A percentile compares a stretch with the other conserved stretches of the same genome.
Evolutionary conservation across 2,329 filamentous ascomycete genomes (phyloP).

Genomic region (Alternaria dauci): DNA sequence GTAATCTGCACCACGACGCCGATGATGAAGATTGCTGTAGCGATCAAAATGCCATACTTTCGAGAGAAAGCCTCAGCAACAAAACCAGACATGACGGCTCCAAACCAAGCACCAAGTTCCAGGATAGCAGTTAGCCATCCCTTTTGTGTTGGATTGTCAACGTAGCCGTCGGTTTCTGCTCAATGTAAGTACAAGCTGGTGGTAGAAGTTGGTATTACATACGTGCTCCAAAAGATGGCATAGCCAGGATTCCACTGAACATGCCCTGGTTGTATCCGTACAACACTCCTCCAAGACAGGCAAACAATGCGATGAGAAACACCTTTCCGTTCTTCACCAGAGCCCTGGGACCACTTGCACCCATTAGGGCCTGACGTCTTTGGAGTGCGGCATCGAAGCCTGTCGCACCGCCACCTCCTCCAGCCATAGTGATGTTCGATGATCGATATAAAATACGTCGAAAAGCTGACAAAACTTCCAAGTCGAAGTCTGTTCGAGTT

Average conservation of each 20-base stretch:
- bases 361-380: slow-evolving; percentile 35
- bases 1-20: slow-evolving; percentile 75
- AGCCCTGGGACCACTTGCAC: slow-evolving; percentile 55
- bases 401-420: slow-evolving; percentile 27
- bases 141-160: slow-evolving; percentile 52
- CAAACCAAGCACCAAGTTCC: slow-evolving; percentile 80
- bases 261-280: slow-evolving; percentile 81
- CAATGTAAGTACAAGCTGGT: background rate
- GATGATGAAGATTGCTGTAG: slow-evolving; percentile 71
- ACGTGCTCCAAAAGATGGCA: slow-evolving; percentile 57
- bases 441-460: background rate
- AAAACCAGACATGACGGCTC: slow-evolving; percentile 73
- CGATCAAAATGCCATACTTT: slow-evolving; percentile 74
- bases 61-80: slow-evolving; percentile 74
- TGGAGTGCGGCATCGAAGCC: slow-evolving; percentile 36
- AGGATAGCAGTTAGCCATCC: slow-evolving; percentile 69
- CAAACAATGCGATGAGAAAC: slow-evolving; percentile 64
- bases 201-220: slow-evolving; percentile 15
- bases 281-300: slow-evolving; percentile 61
- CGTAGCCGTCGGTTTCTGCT: slow-evolving; percentile 55
- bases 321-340: slow-evolving; percentile 63
- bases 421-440: slow-evolving; percentile 30
- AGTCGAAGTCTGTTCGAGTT: slow-evolving; percentile 3
- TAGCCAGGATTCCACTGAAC: slow-evolving; percentile 72
- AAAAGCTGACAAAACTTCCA: background rate